phyloP scores from a whole-genome alignment of 345 rosid genomes.

The Eucalyptus cloeziana region DNA sequence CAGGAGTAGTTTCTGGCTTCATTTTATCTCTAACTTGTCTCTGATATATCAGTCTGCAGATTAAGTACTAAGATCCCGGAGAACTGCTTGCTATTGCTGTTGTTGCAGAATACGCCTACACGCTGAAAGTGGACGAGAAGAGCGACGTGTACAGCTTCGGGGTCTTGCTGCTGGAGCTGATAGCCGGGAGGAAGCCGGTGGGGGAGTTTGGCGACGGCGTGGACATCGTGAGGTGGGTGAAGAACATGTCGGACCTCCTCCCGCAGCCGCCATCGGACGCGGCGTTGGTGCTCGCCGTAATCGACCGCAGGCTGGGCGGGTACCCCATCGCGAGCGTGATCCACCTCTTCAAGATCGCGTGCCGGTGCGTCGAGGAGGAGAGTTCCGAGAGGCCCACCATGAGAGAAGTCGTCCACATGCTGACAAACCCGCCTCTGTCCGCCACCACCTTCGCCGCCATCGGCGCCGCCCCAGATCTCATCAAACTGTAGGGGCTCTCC shows the following conservation, averaged over 20 bases:
- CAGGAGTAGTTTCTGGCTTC: background rate
- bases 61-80: background rate
- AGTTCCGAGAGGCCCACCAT: constrained; percentile 64
- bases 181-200: constrained; percentile 77
- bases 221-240: constrained; percentile 90
- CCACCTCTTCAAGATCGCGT: constrained; percentile 65
- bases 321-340: constrained; percentile 41
- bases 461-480: background rate
- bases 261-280: constrained; percentile 64
- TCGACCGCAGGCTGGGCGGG: constrained; percentile 58
- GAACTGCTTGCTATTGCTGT: background rate
- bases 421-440: constrained; percentile 45
- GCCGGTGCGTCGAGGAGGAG: constrained; percentile 77
- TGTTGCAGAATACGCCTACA: constrained; percentile 72
- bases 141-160: constrained; percentile 95
- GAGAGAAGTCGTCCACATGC: constrained; percentile 88
- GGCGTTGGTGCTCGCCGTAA: constrained; percentile 44
- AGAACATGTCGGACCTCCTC: constrained; percentile 43
- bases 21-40: background rate
- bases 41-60: background rate
- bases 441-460: background rate
- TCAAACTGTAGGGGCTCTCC: background rate
- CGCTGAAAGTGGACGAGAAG: constrained; percentile 80
- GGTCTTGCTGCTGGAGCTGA: constrained; percentile 70
- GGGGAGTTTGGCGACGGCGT: constrained; percentile 96